Conservation (phyloP, 495 filamentous ascomycete genomes). For the Evansstolkia leycettana region DNA sequence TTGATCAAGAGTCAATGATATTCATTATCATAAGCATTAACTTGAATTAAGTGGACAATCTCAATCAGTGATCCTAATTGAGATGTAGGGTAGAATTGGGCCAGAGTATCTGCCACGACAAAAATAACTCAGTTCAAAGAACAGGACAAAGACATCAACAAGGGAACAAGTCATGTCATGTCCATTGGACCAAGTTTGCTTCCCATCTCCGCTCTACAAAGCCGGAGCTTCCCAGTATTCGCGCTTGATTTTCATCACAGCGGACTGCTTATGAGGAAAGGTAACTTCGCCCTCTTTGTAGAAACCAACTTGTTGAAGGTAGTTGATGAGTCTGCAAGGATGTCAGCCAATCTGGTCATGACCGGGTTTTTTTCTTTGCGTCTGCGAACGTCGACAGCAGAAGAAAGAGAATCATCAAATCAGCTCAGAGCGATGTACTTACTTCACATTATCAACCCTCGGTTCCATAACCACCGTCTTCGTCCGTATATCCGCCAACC, state of each 20-base stretch:
- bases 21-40: no score
- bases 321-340: slow-evolving; percentile 69
- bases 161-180: no score
- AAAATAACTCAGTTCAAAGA: no score
- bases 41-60: no score
- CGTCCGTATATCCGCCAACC: slow-evolving; percentile 69
- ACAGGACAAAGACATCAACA: no score
- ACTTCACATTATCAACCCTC: slow-evolving; percentile 85
- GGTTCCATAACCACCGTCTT: slow-evolving; percentile 77
- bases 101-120: no score
- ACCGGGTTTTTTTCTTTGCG: no score
- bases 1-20: no score
- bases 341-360: background rate
- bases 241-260: slow-evolving; percentile 68
- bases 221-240: slow-evolving; percentile 78
- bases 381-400: slow-evolving; percentile 2
- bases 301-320: slow-evolving; percentile 66
- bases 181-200: no score
- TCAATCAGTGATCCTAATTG: no score
- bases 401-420: background rate
- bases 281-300: slow-evolving; percentile 77
- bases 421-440: background rate
- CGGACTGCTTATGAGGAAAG: slow-evolving; percentile 89
- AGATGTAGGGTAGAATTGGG: no score
- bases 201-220: slow-evolving; percentile 33